phyloP scores from a whole-genome alignment of 768 basidiomycete species.

The Gloeopeniophorella convolvens region DNA sequence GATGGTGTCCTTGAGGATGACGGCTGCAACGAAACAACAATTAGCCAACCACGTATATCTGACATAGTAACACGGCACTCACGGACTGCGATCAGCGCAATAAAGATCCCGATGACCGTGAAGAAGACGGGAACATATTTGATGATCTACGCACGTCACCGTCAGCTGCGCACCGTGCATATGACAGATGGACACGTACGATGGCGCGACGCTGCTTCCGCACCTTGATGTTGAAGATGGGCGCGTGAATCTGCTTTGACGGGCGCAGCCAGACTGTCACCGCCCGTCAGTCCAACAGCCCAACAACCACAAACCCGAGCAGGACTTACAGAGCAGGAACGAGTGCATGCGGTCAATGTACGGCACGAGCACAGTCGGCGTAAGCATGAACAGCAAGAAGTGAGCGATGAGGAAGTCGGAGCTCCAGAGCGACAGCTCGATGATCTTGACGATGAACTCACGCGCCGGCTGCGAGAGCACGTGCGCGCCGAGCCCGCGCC shows the following conservation, averaged over 20 bases:
- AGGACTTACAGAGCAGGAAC: constrained; percentile 87
- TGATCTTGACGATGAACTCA: constrained; percentile 97
- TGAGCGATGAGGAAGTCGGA: constrained; percentile 90
- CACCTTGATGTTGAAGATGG: constrained; percentile 85
- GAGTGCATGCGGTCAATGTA: constrained; percentile 87
- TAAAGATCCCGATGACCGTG: constrained; percentile 59
- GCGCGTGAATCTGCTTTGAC: constrained; percentile 89
- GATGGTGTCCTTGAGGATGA: constrained; percentile 52
- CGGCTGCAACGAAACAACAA: constrained; percentile 36
- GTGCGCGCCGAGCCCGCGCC: constrained; percentile 83
- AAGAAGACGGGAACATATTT: constrained; percentile 80
- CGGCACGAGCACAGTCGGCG: constrained; percentile 78
- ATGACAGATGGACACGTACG: constrained; percentile 39
- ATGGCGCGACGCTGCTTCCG: constrained; percentile 87
- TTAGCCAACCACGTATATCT: not conserved
- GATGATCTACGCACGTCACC: constrained; percentile 46
- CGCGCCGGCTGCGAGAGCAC: constrained; percentile 94
- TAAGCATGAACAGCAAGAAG: constrained; percentile 80
- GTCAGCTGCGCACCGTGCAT: not conserved
- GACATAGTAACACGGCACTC: constrained; percentile 29
- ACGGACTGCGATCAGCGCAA: constrained; percentile 74
- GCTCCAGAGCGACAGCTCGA: constrained; percentile 95
- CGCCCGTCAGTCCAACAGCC: no score
- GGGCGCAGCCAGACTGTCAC: constrained; percentile 86
- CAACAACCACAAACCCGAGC: no score